Evolutionary conservation across 768 basidiomycete genomes (phyloP), one percentile per base, ranked within the genome.

Genomic region (Lactifluus volemus): DNA sequence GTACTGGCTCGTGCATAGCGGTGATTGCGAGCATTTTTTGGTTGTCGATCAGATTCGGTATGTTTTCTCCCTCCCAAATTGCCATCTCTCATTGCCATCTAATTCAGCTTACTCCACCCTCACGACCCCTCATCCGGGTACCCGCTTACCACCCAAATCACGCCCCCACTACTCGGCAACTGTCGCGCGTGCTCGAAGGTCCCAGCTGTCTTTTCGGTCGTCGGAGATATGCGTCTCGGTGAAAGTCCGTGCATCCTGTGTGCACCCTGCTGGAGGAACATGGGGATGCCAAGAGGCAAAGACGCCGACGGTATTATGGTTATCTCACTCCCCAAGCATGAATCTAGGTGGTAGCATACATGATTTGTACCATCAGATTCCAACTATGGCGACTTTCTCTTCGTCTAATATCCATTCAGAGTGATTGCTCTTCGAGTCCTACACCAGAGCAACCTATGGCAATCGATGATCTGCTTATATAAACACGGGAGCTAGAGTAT

Each of bases 21-120:
- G 90, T 38, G 86, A 82, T 66, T 93, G 91, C 68, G 89, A 92
- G 66, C 91, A 93, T 68, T 88, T 85, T 69, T 65, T 91, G 21
- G 79, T 86, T 21, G 63, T 92, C 42, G 84, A 89, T 61, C 80
- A 87, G 63, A 84, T 93, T 62, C 79, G 92, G 91, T 82, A 66
- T 45, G 71, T 57, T 36, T 47, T 14, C 41, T 53, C 32, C 15
- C 51, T 42, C 11, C 34, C 30, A 25, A 56, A 39, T 32, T 55
- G 21, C 30, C 45, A 12, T 11, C 32, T 38, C 39, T 15, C 44
- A 34, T 57, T 52, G 21, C 41, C 4, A 49, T 44, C 55, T 45
- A 54, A 7, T 49, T 38, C 60, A 92, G 89, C 65, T 70, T 85
- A 19, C 74, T 77, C 34, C 84, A 88, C 67, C 72, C 77, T 5